phyloP scores from a whole-genome alignment of 805 yeast genomes.

The Pichia californica region DNA sequence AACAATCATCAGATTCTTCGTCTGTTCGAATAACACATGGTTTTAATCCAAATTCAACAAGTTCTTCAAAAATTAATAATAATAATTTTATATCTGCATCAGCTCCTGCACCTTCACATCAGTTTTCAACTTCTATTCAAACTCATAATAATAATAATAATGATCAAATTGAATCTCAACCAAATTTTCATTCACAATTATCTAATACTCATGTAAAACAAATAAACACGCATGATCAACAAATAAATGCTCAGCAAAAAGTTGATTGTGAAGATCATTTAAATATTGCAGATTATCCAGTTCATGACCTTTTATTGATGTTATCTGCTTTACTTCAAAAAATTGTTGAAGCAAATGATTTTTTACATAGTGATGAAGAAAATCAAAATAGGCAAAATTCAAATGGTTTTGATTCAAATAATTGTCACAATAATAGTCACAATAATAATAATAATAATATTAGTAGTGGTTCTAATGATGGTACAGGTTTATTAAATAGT shows the following conservation, averaged over 20 bases:
- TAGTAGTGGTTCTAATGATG: slow-evolving; percentile 7
- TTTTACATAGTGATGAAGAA: slow-evolving; percentile 53
- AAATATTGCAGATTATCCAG: slow-evolving; percentile 78
- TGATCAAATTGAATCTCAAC: background rate
- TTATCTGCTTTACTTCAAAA: slow-evolving; percentile 77
- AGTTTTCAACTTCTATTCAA: slow-evolving; percentile 6
- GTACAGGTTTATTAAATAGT: slow-evolving; percentile 26
- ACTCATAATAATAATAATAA: background rate
- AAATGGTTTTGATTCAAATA: background rate
- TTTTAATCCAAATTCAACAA: no score
- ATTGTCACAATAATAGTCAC: background rate
- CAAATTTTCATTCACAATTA: no score
- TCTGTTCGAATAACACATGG: background rate
- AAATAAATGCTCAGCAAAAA: slow-evolving; percentile 8
- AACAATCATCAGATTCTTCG: background rate
- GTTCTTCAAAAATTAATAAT: background rate
- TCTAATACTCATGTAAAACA: no score
- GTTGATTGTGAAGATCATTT: slow-evolving; percentile 34
- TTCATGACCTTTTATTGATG: slow-evolving; percentile 76
- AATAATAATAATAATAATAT: slow-evolving; percentile 5
- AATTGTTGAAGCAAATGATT: slow-evolving; percentile 86
- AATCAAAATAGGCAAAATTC: background rate
- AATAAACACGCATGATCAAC: slow-evolving; percentile 5
- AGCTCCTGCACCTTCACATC: slow-evolving; percentile 14
- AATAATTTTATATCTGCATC: slow-evolving; percentile 14